Conservation (phyloP, 192 early-diverging fungal species). For the Coemansia sp. region DNA sequence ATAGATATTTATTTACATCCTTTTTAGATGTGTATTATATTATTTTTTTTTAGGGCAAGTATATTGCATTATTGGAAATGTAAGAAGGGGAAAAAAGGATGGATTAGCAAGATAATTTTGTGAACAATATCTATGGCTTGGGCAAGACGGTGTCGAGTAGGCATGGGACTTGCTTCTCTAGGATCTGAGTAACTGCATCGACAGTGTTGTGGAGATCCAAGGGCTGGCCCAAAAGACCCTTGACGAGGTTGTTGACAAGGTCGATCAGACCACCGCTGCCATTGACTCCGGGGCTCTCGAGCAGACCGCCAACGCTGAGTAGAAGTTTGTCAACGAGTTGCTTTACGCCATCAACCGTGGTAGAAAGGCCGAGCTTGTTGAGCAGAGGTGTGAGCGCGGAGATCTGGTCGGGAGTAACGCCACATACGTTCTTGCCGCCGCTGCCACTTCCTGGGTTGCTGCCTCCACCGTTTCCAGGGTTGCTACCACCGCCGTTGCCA, state of each 20-base stretch:
- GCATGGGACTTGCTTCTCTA: constrained; percentile 50
- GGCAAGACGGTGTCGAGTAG: constrained; percentile 45
- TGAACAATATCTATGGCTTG: constrained; percentile 29
- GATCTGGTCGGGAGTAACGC: constrained; percentile 42
- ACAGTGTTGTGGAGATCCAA: constrained; percentile 47
- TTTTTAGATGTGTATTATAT: neutral
- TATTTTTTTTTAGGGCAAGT: neutral
- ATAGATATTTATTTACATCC: neutral
- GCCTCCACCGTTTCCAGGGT: neutral
- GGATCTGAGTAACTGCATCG: constrained; percentile 35
- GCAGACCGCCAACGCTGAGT: constrained; percentile 30
- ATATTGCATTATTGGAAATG: neutral
- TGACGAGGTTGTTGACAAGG: constrained; percentile 46
- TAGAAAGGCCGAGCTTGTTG: constrained; percentile 45
- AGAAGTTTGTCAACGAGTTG: constrained; percentile 47
- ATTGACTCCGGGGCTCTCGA: constrained; percentile 36
- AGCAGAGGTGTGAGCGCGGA: constrained; percentile 52
- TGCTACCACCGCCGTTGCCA: neutral
- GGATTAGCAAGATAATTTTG: neutral
- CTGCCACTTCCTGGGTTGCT: neutral
- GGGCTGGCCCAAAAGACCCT: constrained; percentile 31
- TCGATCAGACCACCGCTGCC: constrained; percentile 36
- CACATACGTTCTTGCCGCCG: constrained; percentile 31
- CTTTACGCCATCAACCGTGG: constrained; percentile 51
- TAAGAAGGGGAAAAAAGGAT: neutral